Percentiles rank a stretch among this genome's conserved stretches.
Conservation (phyloP, 2,329 filamentous ascomycete genomes). For the Colletotrichum musae region DNA sequence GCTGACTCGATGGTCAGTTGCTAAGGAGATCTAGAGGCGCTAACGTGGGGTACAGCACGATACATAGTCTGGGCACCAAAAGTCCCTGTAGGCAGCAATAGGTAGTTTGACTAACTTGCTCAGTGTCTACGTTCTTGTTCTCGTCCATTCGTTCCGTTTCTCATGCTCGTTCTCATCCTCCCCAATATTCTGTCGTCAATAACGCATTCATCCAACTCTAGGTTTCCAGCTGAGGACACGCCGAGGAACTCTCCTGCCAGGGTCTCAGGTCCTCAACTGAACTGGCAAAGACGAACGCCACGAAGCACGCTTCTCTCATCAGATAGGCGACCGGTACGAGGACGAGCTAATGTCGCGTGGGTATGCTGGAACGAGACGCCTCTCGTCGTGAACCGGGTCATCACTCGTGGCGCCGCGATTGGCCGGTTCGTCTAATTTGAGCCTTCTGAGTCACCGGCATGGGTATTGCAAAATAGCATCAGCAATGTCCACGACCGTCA, state of each 20-base stretch:
- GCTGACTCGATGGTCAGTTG: not conserved
- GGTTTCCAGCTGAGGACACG: slow-evolving; percentile 17
- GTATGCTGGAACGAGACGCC: not conserved
- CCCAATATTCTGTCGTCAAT: too few species aligned
- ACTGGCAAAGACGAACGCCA: slow-evolving; percentile 7
- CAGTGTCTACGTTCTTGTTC: too few species aligned
- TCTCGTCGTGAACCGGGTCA: slow-evolving; percentile 3
- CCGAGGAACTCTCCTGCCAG: not conserved
- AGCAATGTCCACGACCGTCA: not conserved
- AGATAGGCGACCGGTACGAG: not conserved
- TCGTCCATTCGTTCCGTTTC: too few species aligned
- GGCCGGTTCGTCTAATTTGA: not conserved
- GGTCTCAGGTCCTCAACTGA: slow-evolving; percentile 9
- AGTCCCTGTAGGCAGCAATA: too few species aligned
- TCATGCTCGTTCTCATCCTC: too few species aligned
- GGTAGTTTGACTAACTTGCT: too few species aligned
- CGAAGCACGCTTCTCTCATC: not conserved
- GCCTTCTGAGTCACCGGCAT: slow-evolving; percentile 24
- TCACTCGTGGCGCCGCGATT: slow-evolving; percentile 13
- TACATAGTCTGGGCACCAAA: too few species aligned
- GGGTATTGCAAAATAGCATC: slow-evolving; percentile 3
- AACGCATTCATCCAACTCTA: not conserved
- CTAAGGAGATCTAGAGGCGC: not conserved
- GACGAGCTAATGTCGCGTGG: not conserved
- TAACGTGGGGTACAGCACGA: slow-evolving; percentile 9